Conservation (phyloP, 225 moss, liverwort and hornwort species). For the Antitrichia curtipendula region DNA sequence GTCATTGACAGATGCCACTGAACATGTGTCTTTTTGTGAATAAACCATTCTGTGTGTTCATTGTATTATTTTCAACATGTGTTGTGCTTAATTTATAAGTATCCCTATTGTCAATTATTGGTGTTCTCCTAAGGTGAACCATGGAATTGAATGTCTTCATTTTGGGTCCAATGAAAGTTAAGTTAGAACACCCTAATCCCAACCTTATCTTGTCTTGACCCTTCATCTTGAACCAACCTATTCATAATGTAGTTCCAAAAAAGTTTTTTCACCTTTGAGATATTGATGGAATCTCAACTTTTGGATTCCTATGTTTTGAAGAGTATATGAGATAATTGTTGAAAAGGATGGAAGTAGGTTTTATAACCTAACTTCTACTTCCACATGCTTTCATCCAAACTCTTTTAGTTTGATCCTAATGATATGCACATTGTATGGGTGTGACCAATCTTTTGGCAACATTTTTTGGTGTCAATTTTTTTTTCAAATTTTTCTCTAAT, state of each 20-base stretch:
- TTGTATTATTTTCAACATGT: not conserved
- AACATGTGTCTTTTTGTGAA: not conserved
- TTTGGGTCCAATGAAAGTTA: not conserved
- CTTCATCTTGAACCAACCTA: not conserved
- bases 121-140: not conserved
- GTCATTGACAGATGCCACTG: not conserved
- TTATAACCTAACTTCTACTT: not conserved
- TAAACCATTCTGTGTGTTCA: not conserved
- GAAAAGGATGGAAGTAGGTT: no score
- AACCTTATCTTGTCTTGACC: not conserved
- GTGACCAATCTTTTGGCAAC: not conserved
- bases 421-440: not conserved
- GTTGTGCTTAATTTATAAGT: not conserved
- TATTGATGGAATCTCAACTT: not conserved
- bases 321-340: no score
- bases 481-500: not conserved
- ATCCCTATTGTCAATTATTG: not conserved
- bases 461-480: rapidly evolving
- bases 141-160: not conserved
- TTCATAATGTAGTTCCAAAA: no score
- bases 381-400: not conserved
- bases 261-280: not conserved
- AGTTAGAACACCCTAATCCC: no score
- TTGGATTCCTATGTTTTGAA: not conserved
- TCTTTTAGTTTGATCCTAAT: no score